Conservation (phyloP, 2,329 filamentous ascomycete genomes). For the Nemania diffusa region DNA sequence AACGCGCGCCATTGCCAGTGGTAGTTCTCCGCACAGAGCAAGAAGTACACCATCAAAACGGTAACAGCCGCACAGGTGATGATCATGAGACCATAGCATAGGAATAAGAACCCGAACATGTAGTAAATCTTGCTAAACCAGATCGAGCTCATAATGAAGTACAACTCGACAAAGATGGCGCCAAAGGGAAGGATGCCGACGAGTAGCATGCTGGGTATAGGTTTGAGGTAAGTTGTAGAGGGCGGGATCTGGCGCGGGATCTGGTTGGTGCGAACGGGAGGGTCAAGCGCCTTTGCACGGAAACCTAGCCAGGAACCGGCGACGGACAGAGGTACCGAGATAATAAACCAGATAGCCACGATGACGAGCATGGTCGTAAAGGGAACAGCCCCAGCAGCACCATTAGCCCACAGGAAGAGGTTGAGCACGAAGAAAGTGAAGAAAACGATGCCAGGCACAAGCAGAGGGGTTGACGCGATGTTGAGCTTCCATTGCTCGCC, state of each 20-base stretch:
- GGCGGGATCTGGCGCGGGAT: slow-evolving; percentile 97
- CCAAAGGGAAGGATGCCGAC: slow-evolving; percentile 94
- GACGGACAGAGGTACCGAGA: slow-evolving; percentile 91
- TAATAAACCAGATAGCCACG: slow-evolving; percentile 94
- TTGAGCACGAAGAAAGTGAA: slow-evolving; percentile 90
- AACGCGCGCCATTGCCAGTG: slow-evolving; percentile 99
- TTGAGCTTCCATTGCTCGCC: slow-evolving; percentile 96
- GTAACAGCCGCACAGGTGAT: slow-evolving; percentile 93
- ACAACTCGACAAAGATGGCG: slow-evolving; percentile 97
- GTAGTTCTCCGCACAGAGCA: slow-evolving; percentile 96
- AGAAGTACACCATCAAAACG: slow-evolving; percentile 93
- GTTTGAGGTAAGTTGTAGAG: slow-evolving; percentile 81
- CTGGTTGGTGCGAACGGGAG: slow-evolving; percentile 94
- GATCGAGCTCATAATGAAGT: slow-evolving; percentile 99
- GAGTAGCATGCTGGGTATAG: slow-evolving; percentile 88
- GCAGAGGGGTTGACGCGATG: slow-evolving; percentile 85
- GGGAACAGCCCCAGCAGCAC: slow-evolving; percentile 91
- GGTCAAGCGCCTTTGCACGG: slow-evolving; percentile 74
- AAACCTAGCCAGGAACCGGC: slow-evolving; percentile 95
- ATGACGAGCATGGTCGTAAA: slow-evolving; percentile 97
- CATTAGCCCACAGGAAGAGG: slow-evolving; percentile 93
- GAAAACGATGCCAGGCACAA: slow-evolving; percentile 90
- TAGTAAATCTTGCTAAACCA: slow-evolving; percentile 99
- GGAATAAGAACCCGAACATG: slow-evolving; percentile 99
- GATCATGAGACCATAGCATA: slow-evolving; percentile 97